Base-by-base conservation (phyloP, 371 early-diverging fungal species). In the Mucor lusitanicus region DNA sequence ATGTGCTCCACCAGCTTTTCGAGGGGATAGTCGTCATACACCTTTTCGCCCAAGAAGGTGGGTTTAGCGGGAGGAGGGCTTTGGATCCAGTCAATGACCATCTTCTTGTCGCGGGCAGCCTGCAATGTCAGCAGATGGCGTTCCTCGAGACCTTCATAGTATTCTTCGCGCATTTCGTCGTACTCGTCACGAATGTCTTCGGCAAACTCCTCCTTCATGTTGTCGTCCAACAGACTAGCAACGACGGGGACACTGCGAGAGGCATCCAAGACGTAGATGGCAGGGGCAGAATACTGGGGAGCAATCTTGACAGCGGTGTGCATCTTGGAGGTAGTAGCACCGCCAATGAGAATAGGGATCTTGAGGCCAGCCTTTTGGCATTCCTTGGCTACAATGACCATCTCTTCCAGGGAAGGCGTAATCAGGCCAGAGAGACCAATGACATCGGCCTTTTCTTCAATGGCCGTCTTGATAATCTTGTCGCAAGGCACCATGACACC, bases 301-400 rank as follows among this genome's bases (percentile, higher is more conserved):
- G 94, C 90, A 68, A 97, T 95, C 79, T 97, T 97, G 57, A 97
- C 97, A 11, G 97, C 96, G 0, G 96, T 96, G 74, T 97, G 97
- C 76, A 94, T 94, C 79, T 95, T 95, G 70, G 92, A 92, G 3
- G 97, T 97, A 1, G 97, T 97, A 2, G 97, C 97, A 46, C 97
- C 97, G 54, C 97, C 97, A 65, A 97, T 94, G 40, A 97, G 76
- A 61, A 97, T 85, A 12, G 97, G 97, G 28, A 89, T 82, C 72
- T 91, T 94, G 68, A 96, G 71, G n/a, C 94, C 94, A 11, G 86
- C 88, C 35, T 94, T 89, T 83, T 97, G 86, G 78, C 93, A 90
- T 80, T 95, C 95, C 77, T 91, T 91, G 61, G 95, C 95, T 6
- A 95, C 95, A 59, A 90, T 90, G 15, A 95, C 94, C 97, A 97